Evolutionary conservation across 352 stramenopile genomes (phyloP).

Genomic region (Phytophthora uliginosa): DNA sequence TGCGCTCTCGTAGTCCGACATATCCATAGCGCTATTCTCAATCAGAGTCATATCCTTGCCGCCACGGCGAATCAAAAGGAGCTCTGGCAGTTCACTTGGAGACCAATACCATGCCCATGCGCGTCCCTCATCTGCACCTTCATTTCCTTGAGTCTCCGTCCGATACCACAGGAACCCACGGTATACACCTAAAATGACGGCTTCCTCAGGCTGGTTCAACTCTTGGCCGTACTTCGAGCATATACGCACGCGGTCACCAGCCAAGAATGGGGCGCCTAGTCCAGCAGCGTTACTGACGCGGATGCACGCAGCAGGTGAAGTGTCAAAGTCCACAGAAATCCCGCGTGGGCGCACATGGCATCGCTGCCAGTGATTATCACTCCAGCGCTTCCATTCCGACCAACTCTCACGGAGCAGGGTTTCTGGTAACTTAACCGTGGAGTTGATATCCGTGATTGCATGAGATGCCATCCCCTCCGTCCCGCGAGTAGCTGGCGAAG

Average conservation of each 20-base stretch:
- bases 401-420: conserved; percentile 79
- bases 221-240: conserved; percentile 95
- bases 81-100: conserved; percentile 90
- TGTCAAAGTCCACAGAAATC: conserved; percentile 96
- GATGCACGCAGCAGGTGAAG: conserved; percentile 91
- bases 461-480: not conserved
- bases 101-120: conserved; percentile 98
- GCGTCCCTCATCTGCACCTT: conserved; percentile 94
- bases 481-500: conserved; percentile 4
- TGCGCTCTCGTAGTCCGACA: conserved; percentile 53
- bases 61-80: conserved; percentile 83
- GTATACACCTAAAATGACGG: conserved; percentile 95
- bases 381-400: conserved; percentile 89
- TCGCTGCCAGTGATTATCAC: conserved; percentile 83
- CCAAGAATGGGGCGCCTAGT: conserved; percentile 90
- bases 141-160: conserved; percentile 97
- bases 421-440: conserved; percentile 60
- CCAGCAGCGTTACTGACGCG: conserved; percentile 90
- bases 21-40: conserved; percentile 79
- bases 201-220: conserved; percentile 97
- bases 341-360: conserved; percentile 85
- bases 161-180: conserved; percentile 96
- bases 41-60: conserved; percentile 91
- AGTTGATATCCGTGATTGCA: conserved; percentile 3
- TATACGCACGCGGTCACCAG: conserved; percentile 95